Evolutionary conservation across 1,139 yeast genomes (phyloP).

Genomic region (Hemisphaericaspora subhashii): DNA sequence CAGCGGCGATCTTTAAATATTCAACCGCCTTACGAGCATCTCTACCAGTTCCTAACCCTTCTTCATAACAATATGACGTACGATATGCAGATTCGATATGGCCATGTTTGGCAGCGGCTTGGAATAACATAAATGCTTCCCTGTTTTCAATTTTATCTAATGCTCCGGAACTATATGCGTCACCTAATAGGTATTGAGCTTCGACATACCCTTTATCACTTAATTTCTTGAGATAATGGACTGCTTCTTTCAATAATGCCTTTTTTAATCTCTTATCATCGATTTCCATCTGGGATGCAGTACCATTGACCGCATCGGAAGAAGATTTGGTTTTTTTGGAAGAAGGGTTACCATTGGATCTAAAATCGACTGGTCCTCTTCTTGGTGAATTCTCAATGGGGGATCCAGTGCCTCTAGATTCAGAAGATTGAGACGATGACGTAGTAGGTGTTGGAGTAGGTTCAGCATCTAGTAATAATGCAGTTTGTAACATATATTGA

Average conservation of each 20-base stretch:
- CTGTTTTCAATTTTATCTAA: constrained; percentile 79
- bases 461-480: constrained; percentile 53
- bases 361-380: constrained; percentile 17
- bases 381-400: constrained; percentile 28
- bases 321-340: constrained; percentile 26
- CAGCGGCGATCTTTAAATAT: constrained; percentile 82
- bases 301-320: constrained; percentile 19
- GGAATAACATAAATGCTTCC: constrained; percentile 76
- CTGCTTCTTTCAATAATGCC: constrained; percentile 74
- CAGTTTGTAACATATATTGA: constrained; percentile 86
- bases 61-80: constrained; percentile 88
- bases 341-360: constrained; percentile 10
- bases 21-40: constrained; percentile 87
- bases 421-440: constrained; percentile 15
- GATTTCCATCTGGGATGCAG: constrained; percentile 17
- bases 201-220: constrained; percentile 83
- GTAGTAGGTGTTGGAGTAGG: constrained; percentile 6
- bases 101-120: constrained; percentile 89
- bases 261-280: constrained; percentile 36
- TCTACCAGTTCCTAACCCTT: constrained; percentile 88
- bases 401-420: constrained; percentile 12
- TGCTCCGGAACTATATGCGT: constrained; percentile 84
- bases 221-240: constrained; percentile 65
- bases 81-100: constrained; percentile 91
- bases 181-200: constrained; percentile 88